Conservation (phyloP, 2,329 filamentous ascomycete species). For the Cladosporium sp. region DNA sequence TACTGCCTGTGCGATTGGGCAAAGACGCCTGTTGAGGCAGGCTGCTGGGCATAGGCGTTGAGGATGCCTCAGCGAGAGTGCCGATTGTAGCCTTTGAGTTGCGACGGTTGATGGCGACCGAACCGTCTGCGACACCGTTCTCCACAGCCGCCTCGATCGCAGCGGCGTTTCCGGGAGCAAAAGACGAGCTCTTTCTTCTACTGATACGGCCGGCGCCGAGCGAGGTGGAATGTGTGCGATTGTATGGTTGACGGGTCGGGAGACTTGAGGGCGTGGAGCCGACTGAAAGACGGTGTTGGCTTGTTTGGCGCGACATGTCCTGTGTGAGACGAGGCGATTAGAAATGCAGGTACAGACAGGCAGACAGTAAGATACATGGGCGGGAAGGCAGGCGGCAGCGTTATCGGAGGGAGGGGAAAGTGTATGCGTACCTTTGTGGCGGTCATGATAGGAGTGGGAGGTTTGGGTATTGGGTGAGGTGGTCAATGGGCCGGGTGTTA, state of each 20-base stretch:
- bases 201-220: slow-evolving; percentile 76
- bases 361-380: too few species aligned
- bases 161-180: slow-evolving; percentile 69
- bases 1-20: slow-evolving; percentile 30
- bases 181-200: slow-evolving; percentile 88
- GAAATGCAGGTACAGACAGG: slow-evolving; percentile 12
- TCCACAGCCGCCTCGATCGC: slow-evolving; percentile 65
- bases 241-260: slow-evolving; percentile 60
- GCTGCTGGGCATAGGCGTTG: slow-evolving; percentile 61
- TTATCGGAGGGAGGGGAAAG: slow-evolving; percentile 11
- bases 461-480: neutral
- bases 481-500: slow-evolving; percentile 9
- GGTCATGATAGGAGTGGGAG: slow-evolving; percentile 14
- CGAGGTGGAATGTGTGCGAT: slow-evolving; percentile 74
- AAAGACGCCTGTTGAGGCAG: slow-evolving; percentile 50
- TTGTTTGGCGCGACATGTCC: slow-evolving; percentile 41
- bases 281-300: slow-evolving; percentile 42
- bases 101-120: slow-evolving; percentile 58
- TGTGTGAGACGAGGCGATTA: slow-evolving; percentile 14
- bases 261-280: slow-evolving; percentile 58
- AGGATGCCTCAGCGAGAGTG: slow-evolving; percentile 52
- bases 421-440: slow-evolving; percentile 19
- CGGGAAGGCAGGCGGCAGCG: slow-evolving; percentile 8
- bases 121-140: slow-evolving; percentile 60
- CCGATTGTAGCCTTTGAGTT: slow-evolving; percentile 58